Percentiles rank a stretch among this genome's conserved stretches.
phyloP scores from a whole-genome alignment of 1,284 basidiomycete species.

The Gymnopus androsaceus region DNA sequence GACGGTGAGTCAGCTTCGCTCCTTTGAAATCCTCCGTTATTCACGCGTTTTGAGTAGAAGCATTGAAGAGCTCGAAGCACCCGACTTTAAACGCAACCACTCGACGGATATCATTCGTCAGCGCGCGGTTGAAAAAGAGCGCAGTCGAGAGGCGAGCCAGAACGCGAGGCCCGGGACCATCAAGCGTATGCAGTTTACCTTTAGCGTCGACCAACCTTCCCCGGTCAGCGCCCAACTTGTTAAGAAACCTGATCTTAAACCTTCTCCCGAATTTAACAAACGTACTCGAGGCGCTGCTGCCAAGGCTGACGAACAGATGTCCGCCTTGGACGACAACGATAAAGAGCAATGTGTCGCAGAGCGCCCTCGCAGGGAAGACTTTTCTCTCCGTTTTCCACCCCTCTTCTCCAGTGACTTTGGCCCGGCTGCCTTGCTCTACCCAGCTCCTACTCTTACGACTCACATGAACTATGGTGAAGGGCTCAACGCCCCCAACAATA shows the following conservation, averaged over 20 bases:
- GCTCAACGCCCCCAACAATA: constrained; percentile 42
- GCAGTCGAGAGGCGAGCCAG: constrained; percentile 69
- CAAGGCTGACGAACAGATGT: constrained; percentile 23
- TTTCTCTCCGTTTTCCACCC: constrained; percentile 60
- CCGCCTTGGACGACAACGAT: constrained; percentile 35
- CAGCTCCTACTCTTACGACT: constrained; percentile 63
- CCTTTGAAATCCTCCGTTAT: constrained; percentile 7
- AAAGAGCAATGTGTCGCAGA: constrained; percentile 42
- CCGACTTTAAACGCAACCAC: constrained; percentile 72
- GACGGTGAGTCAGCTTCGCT: constrained; percentile 53
- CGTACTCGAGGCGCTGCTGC: constrained; percentile 24
- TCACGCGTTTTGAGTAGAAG: constrained; percentile 47
- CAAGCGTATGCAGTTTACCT: constrained; percentile 84
- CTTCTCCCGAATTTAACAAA: constrained; percentile 67
- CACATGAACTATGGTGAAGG: constrained; percentile 76
- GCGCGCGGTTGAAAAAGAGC: constrained; percentile 77
- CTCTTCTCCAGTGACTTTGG: constrained; percentile 74
- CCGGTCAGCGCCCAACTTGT: constrained; percentile 47
- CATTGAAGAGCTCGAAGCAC: constrained; percentile 78
- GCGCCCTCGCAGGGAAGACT: constrained; percentile 36
- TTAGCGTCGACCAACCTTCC: constrained; percentile 71
- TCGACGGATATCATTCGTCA: constrained; percentile 76
- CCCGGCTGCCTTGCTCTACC: constrained; percentile 72
- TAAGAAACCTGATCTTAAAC: constrained; percentile 67
- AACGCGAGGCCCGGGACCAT: constrained; percentile 66